Evolutionary conservation across 2,329 filamentous ascomycete species (phyloP).

Genomic region (Aspergillus awamori): DNA sequence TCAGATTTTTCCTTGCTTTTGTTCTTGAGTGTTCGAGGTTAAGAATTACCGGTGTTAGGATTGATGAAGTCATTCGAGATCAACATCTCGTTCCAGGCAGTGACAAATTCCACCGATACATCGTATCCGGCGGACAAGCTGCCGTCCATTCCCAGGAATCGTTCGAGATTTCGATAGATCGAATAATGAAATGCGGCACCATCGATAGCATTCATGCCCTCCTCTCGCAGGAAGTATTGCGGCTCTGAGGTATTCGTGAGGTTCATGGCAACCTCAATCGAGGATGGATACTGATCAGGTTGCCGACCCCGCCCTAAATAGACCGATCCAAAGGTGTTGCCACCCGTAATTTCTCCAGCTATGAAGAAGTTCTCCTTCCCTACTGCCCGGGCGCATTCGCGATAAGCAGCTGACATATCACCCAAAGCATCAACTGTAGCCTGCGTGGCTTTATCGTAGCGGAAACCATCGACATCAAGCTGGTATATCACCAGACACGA

Average conservation of each 20-base stretch:
- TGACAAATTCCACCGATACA: conserved; percentile 55
- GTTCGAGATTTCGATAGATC: conserved; percentile 60
- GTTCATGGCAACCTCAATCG: conserved; percentile 51
- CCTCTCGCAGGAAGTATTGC: conserved; percentile 56
- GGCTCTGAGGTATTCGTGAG: conserved; percentile 47
- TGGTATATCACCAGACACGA: conserved; percentile 63
- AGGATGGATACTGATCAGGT: conserved; percentile 52
- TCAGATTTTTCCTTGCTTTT: background rate
- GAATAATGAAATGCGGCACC: conserved; percentile 65
- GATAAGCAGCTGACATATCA: conserved; percentile 59
- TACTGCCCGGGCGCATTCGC: conserved; percentile 56
- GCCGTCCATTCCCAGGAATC: conserved; percentile 63
- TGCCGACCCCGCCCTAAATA: conserved; percentile 64
- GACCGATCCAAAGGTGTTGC: conserved; percentile 61
- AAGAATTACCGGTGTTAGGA: conserved; percentile 53
- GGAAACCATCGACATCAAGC: conserved; percentile 66
- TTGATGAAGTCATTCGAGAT: conserved; percentile 62
- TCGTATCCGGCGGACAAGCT: conserved; percentile 57
- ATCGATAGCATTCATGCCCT: conserved; percentile 58
- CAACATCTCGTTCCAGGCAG: conserved; percentile 58
- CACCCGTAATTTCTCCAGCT: conserved; percentile 64
- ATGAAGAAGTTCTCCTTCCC: conserved; percentile 67
- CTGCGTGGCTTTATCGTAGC: conserved; percentile 67
- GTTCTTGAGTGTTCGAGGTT: background rate
- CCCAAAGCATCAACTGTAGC: conserved; percentile 63